These are phyloP conservation scores for Phycomyces blakesleeanus DNA, from an alignment of 192 early-diverging fungal genomes.

Conservation along the genomic window DNA sequence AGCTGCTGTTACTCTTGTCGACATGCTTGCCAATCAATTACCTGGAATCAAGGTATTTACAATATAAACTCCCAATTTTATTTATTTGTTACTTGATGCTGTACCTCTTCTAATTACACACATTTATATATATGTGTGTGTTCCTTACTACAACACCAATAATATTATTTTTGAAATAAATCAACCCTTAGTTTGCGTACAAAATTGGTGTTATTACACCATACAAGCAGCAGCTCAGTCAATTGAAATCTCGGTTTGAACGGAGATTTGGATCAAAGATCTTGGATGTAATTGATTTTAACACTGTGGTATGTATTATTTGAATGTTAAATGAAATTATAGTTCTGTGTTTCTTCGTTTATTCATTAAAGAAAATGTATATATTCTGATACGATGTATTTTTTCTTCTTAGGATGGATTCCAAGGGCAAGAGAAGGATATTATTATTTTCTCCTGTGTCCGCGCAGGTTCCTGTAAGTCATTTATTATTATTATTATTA, in stretches of 20 bases:
- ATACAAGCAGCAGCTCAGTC: conserved; percentile 82
- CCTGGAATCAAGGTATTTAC: conserved; percentile 49
- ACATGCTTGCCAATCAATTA: conserved; percentile 54
- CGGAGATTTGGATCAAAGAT: conserved; percentile 58
- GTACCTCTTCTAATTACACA: no score
- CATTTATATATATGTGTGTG: no score
- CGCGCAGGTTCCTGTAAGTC: conserved; percentile 51
- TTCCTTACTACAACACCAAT: no score
- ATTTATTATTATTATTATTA: no score
- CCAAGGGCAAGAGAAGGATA: conserved; percentile 96
- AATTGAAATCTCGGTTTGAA: conserved; percentile 64
- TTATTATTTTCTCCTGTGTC: conserved; percentile 94
- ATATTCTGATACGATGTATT: neutral
- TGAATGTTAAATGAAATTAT: neutral
- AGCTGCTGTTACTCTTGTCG: conserved; percentile 68
- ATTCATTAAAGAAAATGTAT: neutral
- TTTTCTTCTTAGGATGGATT: conserved; percentile 69
- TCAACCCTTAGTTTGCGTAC: conserved; percentile 50
- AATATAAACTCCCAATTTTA: no score
- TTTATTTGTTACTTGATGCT: no score
- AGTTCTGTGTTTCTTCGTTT: no score
- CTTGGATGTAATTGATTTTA: conserved; percentile 79
- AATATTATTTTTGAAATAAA: no score
- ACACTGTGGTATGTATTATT: conserved; percentile 62
- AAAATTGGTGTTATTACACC: conserved; percentile 88